phyloP scores from a whole-genome alignment of 2,329 filamentous ascomycete species.

The Penicillium sp. region DNA sequence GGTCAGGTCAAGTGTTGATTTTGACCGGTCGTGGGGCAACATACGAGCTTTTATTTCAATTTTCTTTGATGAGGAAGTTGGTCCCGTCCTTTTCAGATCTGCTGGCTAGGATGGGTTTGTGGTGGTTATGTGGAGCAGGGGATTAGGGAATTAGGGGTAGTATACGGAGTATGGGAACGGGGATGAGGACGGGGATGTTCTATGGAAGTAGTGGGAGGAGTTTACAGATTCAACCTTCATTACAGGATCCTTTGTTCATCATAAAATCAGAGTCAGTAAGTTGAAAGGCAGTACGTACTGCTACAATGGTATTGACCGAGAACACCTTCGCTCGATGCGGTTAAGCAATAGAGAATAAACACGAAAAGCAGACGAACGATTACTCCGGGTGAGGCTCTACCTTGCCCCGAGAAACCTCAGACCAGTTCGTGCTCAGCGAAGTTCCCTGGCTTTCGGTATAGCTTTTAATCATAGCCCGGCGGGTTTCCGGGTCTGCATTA shows the following conservation, averaged over 20 bases:
- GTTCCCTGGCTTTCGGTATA: slow-evolving; percentile 93
- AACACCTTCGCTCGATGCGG: slow-evolving; percentile 14
- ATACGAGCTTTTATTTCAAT: too few species aligned
- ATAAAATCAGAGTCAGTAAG: neutral
- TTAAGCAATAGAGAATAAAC: neutral
- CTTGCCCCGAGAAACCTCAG: slow-evolving; percentile 66
- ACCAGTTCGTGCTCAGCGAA: slow-evolving; percentile 86
- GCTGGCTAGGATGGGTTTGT: too few species aligned
- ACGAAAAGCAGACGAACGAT: slow-evolving; percentile 8
- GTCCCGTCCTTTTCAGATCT: too few species aligned
- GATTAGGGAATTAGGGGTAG: too few species aligned
- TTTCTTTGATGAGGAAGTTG: too few species aligned
- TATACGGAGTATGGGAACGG: too few species aligned
- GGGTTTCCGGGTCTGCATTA: slow-evolving; percentile 70
- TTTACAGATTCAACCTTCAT: neutral
- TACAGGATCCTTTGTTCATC: neutral
- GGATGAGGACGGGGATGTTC: neutral
- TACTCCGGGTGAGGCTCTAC: slow-evolving; percentile 53
- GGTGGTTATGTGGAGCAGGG: too few species aligned
- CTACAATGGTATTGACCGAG: neutral
- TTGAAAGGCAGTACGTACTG: neutral
- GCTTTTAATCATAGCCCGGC: slow-evolving; percentile 96
- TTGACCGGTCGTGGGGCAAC: too few species aligned
- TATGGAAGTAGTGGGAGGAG: neutral
- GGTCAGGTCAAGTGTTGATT: too few species aligned